A percentile compares a stretch with the other conserved stretches of the same genome.
Conservation (phyloP, 345 rosid species). For the Draba incana region DNA sequence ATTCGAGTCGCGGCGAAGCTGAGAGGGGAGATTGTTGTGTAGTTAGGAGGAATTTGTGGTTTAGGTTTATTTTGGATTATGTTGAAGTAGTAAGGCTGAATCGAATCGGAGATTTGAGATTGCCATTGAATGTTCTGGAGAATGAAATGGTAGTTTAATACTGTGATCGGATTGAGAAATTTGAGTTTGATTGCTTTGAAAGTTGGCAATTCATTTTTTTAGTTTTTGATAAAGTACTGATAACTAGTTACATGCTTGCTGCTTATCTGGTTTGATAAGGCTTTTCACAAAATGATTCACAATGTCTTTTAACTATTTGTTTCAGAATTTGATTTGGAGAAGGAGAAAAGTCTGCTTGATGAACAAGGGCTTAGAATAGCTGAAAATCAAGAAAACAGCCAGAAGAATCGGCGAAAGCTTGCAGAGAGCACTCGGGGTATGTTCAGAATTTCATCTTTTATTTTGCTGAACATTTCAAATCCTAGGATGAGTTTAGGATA, state of each 20-base stretch:
- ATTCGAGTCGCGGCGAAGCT: constrained; percentile 11
- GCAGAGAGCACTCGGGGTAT: constrained; percentile 98
- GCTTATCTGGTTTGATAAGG: neutral
- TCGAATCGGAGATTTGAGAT: constrained; percentile 19
- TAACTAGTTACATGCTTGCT: neutral
- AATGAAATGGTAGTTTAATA: constrained; percentile 27
- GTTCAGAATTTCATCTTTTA: constrained; percentile 9
- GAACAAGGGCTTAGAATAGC: constrained; percentile 96
- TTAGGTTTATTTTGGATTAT: constrained; percentile 12
- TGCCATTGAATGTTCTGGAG: constrained; percentile 10
- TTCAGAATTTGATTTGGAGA: constrained; percentile 90
- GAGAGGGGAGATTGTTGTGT: constrained; percentile 1
- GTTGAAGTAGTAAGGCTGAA: constrained; percentile 24
- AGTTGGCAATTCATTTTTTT: neutral
- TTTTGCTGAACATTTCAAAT: neutral
- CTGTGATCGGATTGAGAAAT: constrained; percentile 26
- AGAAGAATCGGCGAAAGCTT: constrained; percentile 90
- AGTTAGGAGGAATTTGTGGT: constrained; percentile 15
- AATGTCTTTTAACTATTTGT: neutral
- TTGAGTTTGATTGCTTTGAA: constrained; percentile 9
- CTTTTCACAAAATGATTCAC: constrained; percentile 9
- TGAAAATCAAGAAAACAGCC: constrained; percentile 97
- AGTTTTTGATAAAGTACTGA: neutral
- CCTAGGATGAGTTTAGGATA: neutral
- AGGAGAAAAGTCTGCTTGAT: constrained; percentile 82